Conservation (phyloP, 139 green algal genomes). For the Chlorella sp. region DNA sequence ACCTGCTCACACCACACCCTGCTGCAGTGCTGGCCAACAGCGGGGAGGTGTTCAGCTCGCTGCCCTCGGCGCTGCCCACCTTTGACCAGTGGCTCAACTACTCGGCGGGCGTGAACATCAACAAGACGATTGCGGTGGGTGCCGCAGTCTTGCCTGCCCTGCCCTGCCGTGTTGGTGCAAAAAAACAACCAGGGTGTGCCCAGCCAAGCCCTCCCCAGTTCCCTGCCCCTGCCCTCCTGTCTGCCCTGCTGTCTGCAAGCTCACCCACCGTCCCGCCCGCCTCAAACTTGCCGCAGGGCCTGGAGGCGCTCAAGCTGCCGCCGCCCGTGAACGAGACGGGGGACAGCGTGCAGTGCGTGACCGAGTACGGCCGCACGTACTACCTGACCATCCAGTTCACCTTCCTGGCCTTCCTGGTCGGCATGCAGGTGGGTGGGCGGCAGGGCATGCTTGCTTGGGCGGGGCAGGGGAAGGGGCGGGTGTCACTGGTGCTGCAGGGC, state of each 20-base stretch:
- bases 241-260: too few relatives aligned
- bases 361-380: constrained; percentile 37
- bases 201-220: too few relatives aligned
- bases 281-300: constrained; percentile 15
- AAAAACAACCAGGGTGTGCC: too few relatives aligned
- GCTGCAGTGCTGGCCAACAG: constrained; percentile 36
- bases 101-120: constrained; percentile 42
- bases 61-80: constrained; percentile 41
- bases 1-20: not conserved
- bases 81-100: constrained; percentile 47
- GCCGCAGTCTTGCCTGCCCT: not conserved
- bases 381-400: constrained; percentile 40
- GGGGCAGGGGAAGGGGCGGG: not conserved
- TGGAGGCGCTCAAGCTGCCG: constrained; percentile 34
- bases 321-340: constrained; percentile 27
- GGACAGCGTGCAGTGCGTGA: constrained; percentile 16
- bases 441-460: not conserved
- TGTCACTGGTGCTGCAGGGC: not conserved
- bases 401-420: constrained; percentile 38
- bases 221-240: too few relatives aligned
- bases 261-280: too few relatives aligned
- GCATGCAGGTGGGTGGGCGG: constrained; percentile 21
- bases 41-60: constrained; percentile 36
- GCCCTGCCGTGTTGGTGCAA: not conserved
- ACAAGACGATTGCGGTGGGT: constrained; percentile 35